A percentile compares a stretch with the other conserved stretches of the same genome.
These are phyloP conservation scores for Fomitopsis pulvina DNA, from an alignment of 768 basidiomycete species.

Conservation along the genomic window DNA sequence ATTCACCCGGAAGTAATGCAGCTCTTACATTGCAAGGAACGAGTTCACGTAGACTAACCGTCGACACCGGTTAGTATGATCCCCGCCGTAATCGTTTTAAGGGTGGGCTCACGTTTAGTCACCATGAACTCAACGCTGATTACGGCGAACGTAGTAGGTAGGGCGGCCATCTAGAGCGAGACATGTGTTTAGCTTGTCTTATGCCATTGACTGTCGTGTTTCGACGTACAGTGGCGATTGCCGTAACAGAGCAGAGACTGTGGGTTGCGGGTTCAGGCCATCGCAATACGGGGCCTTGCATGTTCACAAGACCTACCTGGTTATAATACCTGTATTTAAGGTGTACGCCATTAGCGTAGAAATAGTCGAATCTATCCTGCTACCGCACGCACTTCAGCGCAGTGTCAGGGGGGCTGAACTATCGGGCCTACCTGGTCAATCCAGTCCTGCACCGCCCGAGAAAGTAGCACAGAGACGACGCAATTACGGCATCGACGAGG, in stretches of 20 bases:
- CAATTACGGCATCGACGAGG: constrained; percentile 12
- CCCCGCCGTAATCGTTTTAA: not conserved
- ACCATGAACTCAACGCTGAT: constrained; percentile 14
- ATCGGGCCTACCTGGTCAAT: constrained; percentile 5
- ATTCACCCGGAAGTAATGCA: not conserved
- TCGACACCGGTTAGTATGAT: not conserved
- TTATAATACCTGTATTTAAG: constrained; percentile 15
- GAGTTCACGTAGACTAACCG: constrained; percentile 17
- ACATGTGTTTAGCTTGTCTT: not conserved
- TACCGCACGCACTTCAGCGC: not conserved
- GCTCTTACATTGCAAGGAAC: constrained; percentile 14
- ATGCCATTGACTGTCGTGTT: not conserved
- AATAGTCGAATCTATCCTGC: constrained; percentile 12
- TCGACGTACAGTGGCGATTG: constrained; percentile 7
- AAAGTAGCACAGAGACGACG: constrained; percentile 14
- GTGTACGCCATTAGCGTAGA: constrained; percentile 14
- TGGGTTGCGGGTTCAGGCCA: not conserved
- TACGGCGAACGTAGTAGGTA: constrained; percentile 11
- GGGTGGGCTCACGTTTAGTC: constrained; percentile 10
- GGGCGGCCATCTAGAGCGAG: constrained; percentile 11
- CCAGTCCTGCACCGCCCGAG: constrained; percentile 11
- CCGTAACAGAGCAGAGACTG: constrained; percentile 12
- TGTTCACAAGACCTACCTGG: constrained; percentile 7
- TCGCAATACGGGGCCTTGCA: not conserved
- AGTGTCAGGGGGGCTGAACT: not conserved